phyloP scores from a whole-genome alignment of 2,329 filamentous ascomycete species.

The Cryphonectria japonica region DNA sequence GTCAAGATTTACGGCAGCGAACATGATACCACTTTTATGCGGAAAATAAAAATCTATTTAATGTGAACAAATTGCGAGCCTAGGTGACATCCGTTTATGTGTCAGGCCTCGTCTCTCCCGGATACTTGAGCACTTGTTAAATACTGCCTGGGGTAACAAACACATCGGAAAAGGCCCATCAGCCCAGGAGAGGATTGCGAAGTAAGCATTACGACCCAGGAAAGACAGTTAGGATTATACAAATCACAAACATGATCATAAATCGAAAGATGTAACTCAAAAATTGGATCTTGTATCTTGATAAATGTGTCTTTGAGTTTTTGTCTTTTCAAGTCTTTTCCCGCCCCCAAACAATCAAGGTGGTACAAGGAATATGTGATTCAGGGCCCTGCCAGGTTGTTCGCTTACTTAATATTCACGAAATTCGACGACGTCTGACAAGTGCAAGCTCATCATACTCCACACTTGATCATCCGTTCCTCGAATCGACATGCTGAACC shows the following conservation, averaged over 20 bases:
- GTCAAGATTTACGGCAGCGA: not conserved
- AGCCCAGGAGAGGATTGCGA: too few relatives aligned
- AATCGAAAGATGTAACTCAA: too few relatives aligned
- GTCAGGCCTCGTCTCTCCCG: not conserved
- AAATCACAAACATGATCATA: too few relatives aligned
- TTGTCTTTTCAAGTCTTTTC: not conserved
- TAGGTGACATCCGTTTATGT: not conserved
- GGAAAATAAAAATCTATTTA: not conserved
- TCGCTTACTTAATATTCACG: not conserved
- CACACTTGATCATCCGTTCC: not conserved
- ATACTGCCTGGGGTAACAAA: too few relatives aligned
- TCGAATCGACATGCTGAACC: not conserved
- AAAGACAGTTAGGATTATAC: too few relatives aligned
- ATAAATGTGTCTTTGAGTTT: too few relatives aligned
- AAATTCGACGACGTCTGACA: not conserved
- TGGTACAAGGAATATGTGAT: not conserved
- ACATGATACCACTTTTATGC: constrained; percentile 3
- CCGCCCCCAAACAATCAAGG: too few relatives aligned
- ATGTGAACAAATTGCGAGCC: not conserved
- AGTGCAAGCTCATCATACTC: not conserved
- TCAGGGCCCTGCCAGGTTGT: not conserved
- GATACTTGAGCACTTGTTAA: too few relatives aligned
- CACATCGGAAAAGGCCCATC: too few relatives aligned
- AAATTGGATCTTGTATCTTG: too few relatives aligned
- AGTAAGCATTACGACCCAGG: too few relatives aligned